phyloP scores from a whole-genome alignment of 768 basidiomycete genomes.

The Leccinum pellstonianum region DNA sequence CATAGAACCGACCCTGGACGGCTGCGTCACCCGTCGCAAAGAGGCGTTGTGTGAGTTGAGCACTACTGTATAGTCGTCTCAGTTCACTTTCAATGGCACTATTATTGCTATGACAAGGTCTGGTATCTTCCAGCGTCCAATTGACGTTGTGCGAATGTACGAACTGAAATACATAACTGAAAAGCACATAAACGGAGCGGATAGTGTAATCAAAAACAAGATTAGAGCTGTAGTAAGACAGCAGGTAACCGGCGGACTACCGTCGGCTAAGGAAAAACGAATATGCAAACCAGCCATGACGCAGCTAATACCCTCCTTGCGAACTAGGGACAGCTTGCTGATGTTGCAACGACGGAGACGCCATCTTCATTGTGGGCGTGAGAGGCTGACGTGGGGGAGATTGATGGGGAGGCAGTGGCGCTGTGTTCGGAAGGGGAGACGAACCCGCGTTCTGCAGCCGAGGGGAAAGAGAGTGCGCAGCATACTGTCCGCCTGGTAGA shows the following conservation, averaged over 20 bases:
- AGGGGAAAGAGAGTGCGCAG: conserved; percentile 47
- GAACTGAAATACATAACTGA: conserved; percentile 38
- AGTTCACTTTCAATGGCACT: not conserved
- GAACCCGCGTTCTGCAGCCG: conserved; percentile 47
- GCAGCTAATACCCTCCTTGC: conserved; percentile 50
- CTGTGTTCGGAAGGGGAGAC: conserved; percentile 44
- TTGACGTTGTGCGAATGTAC: conserved; percentile 25
- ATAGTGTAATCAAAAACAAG: conserved; percentile 36
- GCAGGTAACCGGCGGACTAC: conserved; percentile 15
- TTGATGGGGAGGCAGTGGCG: conserved; percentile 38
- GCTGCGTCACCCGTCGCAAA: not conserved
- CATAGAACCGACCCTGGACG: not conserved
- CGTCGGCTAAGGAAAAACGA: conserved; percentile 7
- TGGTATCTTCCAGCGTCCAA: conserved; percentile 19
- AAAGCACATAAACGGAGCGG: conserved; percentile 37
- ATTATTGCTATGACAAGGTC: not conserved
- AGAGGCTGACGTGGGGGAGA: conserved; percentile 51
- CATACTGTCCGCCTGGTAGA: conserved; percentile 41
- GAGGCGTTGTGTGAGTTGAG: no score
- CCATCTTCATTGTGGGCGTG: conserved; percentile 51
- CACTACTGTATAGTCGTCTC: no score
- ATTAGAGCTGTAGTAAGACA: conserved; percentile 24
- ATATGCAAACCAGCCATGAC: conserved; percentile 16
- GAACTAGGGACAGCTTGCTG: conserved; percentile 52
- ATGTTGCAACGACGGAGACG: conserved; percentile 55